phyloP scores from a whole-genome alignment of 148 eudicot genomes.

The Suaeda aralocaspica region DNA sequence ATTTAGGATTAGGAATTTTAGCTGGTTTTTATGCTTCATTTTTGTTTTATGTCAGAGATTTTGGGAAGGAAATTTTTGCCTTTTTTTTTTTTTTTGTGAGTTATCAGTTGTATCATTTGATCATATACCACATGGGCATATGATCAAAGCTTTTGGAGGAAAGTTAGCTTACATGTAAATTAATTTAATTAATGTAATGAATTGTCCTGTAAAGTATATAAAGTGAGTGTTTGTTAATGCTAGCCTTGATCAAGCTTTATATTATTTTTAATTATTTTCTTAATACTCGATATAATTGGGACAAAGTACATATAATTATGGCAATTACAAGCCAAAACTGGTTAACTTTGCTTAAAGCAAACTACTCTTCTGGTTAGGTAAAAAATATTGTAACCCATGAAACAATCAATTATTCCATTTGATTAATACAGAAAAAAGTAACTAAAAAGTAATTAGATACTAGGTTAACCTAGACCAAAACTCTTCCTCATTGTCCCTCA shows the following conservation, averaged over 20 bases:
- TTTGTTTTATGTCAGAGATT: constrained; percentile 17
- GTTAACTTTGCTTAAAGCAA: constrained; percentile 35
- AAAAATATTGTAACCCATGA: neutral
- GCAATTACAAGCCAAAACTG: constrained; percentile 21
- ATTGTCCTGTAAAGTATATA: constrained; percentile 33
- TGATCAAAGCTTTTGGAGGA: constrained; percentile 24
- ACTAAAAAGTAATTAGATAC: no score
- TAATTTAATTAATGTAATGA: constrained; percentile 19
- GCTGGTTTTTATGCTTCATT: constrained; percentile 22
- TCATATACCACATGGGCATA: constrained; percentile 30
- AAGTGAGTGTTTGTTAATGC: constrained; percentile 29
- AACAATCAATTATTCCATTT: neutral
- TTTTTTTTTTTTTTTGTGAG: constrained; percentile 9
- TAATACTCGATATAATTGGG: constrained; percentile 5
- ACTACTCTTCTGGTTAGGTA: constrained; percentile 17
- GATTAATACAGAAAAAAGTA: no score
- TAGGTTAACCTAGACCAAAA: no score
- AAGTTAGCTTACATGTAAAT: constrained; percentile 34
- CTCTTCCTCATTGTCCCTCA: no score
- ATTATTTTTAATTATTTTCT: neutral
- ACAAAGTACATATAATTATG: constrained; percentile 24
- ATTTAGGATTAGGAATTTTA: constrained; percentile 16
- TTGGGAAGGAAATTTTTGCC: constrained; percentile 11
- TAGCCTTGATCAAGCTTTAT: constrained; percentile 12
- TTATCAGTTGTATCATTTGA: constrained; percentile 19